Evolutionary conservation across 164 flowering plant genomes (phyloP).

Genomic region (Taxillus chinensis): DNA sequence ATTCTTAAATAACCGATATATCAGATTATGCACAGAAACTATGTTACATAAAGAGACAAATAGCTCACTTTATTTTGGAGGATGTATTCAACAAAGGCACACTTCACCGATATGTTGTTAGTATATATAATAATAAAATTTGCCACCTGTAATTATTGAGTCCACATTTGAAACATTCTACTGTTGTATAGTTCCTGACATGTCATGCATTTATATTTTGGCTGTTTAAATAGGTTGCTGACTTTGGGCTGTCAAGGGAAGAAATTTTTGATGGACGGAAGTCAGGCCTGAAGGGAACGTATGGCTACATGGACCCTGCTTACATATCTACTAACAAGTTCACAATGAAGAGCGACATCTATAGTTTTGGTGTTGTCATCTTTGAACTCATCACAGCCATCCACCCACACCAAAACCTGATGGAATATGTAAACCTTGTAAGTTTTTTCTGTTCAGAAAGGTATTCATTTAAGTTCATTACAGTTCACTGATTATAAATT

Average conservation of each 20-base stretch:
- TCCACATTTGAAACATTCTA: too few relatives aligned
- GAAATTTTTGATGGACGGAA: conserved; percentile 63
- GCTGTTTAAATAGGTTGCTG: conserved; percentile 63
- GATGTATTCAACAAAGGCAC: too few relatives aligned
- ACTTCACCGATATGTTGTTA: too few relatives aligned
- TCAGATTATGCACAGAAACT: too few relatives aligned
- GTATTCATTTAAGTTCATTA: background rate
- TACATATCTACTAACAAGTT: conserved; percentile 83
- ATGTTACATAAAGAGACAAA: too few relatives aligned
- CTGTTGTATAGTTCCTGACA: background rate
- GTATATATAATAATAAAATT: too few relatives aligned
- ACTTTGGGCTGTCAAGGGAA: conserved; percentile 97
- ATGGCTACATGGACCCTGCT: conserved; percentile 94
- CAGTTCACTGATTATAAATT: background rate
- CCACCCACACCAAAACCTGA: conserved; percentile 83
- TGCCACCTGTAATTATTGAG: too few relatives aligned
- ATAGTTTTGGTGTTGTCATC: conserved; percentile 83
- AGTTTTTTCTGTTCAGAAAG: conserved; percentile 18
- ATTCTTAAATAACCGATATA: too few relatives aligned
- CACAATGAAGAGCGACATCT: conserved; percentile 89
- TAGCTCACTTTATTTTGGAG: background rate
- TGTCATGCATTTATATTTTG: background rate
- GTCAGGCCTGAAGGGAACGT: conserved; percentile 88
- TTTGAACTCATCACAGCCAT: conserved; percentile 93
- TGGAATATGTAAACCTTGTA: conserved; percentile 89